Base-by-base conservation (phyloP, 257 asterid species). In the Perilla frutescens region DNA sequence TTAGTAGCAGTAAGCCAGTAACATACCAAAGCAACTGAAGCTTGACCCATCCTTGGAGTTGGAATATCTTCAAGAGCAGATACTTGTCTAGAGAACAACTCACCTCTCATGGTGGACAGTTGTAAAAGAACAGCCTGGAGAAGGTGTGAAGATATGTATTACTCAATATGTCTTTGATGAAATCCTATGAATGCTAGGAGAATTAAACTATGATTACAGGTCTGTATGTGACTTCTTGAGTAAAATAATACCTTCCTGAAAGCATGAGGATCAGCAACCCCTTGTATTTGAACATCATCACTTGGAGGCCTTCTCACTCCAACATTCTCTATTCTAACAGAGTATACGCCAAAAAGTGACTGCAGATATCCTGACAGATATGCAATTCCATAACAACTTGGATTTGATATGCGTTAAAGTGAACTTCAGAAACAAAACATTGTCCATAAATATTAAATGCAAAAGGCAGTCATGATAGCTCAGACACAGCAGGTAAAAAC, bases 251-350 rank as follows among this genome's bases (percentile, higher is more conserved):
- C 96, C 96, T 90, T 83, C 81, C 91, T 82, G 73, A 90, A 88
- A 73, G 87, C 91, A 75, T 67, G 86, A 75, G 93, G 93, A 81
- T 90, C 79, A 11, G 78, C 73, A 75, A 90, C 77, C 14, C 97
- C 97, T 63, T 87, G 87, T 81, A 90, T 87, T 65, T 81, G 84
- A 73, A 90, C 86, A 84, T 87, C 97, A 77, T 90, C 96, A 32
- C 88, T 80, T 4, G 91, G 87, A 34, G 93, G 89, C 86, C 93
- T 87, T 78, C 91, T 85, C 68, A 87, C 87, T 66, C 96, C 97
- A 65, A 74, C 77, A 75, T 87, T 88, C 78, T 87, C 97, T 64
- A 90, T 87, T 83, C 91, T 77, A 62, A 88, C 64, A 4, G 97
- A 88, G 82, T 85, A 87, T 34, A 90, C 83, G 50, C 90, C 96